These are phyloP conservation scores for Taxawa tesnikishii DNA, from an alignment of 2,329 filamentous ascomycete species.

Conservation along the genomic window DNA sequence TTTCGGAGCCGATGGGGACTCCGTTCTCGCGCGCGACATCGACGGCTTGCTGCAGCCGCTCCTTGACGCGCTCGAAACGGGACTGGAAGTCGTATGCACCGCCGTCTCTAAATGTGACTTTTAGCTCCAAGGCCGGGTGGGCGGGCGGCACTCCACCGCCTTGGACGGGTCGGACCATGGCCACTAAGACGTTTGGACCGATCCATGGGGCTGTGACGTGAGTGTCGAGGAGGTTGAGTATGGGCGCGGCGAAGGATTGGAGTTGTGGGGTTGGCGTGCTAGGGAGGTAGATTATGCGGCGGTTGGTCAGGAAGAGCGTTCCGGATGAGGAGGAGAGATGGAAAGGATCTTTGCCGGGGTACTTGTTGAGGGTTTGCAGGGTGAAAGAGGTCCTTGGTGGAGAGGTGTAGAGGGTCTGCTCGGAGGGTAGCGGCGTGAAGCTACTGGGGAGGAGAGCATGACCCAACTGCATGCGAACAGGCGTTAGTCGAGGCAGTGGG, in stretches of 20 bases:
- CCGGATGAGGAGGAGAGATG: conserved; percentile 13
- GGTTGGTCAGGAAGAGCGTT: conserved; percentile 15
- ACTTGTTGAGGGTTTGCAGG: conserved; percentile 55
- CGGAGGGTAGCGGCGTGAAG: conserved; percentile 64
- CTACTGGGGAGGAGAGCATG: conserved; percentile 63
- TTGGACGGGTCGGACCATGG: conserved; percentile 64
- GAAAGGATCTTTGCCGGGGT: conserved; percentile 20
- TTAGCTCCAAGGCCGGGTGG: conserved; percentile 63
- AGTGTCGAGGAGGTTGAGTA: conserved; percentile 77
- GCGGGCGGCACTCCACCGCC: conserved; percentile 71
- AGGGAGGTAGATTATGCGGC: conserved; percentile 78
- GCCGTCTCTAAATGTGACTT: conserved; percentile 84
- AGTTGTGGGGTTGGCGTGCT: conserved; percentile 53
- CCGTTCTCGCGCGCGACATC: conserved; percentile 61
- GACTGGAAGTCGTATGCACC: conserved; percentile 87
- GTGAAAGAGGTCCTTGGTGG: conserved; percentile 67
- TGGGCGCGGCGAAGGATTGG: conserved; percentile 79
- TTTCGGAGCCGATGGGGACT: conserved; percentile 27
- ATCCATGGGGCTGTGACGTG: conserved; percentile 84
- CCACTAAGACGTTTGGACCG: conserved; percentile 82
- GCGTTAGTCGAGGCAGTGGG: not conserved
- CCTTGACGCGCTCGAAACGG: conserved; percentile 72
- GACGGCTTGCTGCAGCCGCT: conserved; percentile 68
- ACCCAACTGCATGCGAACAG: conserved; percentile 72
- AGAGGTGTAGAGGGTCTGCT: conserved; percentile 70